A percentile compares a stretch with the other conserved stretches of the same genome.
Evolutionary conservation across 1,139 yeast species (phyloP).

Genomic region (Suhomyces taliae): DNA sequence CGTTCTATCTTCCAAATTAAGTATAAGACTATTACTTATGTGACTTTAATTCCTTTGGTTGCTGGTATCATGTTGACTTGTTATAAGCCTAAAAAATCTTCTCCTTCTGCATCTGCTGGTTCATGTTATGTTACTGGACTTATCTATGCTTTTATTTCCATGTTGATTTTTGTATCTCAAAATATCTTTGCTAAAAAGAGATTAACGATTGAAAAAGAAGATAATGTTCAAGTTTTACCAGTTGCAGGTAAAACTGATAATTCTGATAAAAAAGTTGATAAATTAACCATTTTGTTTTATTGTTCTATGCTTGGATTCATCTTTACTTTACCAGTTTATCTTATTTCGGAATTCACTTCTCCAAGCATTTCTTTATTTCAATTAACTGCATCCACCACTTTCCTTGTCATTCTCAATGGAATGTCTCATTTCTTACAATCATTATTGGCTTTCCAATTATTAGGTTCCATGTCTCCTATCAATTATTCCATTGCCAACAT

Average conservation of each 20-base stretch:
- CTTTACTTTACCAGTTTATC: constrained; percentile 76
- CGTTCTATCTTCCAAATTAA: constrained; percentile 55
- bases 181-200: constrained; percentile 87
- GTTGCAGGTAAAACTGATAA: constrained; percentile 27
- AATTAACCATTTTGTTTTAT: constrained; percentile 77
- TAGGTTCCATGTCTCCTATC: constrained; percentile 83
- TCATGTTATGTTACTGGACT: constrained; percentile 59
- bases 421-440: constrained; percentile 82
- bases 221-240: constrained; percentile 15
- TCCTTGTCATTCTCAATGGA: constrained; percentile 61
- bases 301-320: constrained; percentile 81
- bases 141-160: constrained; percentile 72
- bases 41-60: constrained; percentile 74
- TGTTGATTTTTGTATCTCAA: constrained; percentile 86
- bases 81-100: constrained; percentile 38
- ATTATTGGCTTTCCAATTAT: constrained; percentile 81
- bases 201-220: constrained; percentile 47
- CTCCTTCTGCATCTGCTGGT: constrained; percentile 10
- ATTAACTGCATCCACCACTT: constrained; percentile 32
- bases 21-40: constrained; percentile 67
- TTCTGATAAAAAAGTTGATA: constrained; percentile 57
- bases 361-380: constrained; percentile 31
- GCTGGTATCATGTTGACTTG: constrained; percentile 86
- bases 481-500: constrained; percentile 90
- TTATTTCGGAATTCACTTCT: constrained; percentile 60